Evolutionary conservation across 1,284 basidiomycete species (phyloP).

Genomic region (Xerocomus amazonicus): DNA sequence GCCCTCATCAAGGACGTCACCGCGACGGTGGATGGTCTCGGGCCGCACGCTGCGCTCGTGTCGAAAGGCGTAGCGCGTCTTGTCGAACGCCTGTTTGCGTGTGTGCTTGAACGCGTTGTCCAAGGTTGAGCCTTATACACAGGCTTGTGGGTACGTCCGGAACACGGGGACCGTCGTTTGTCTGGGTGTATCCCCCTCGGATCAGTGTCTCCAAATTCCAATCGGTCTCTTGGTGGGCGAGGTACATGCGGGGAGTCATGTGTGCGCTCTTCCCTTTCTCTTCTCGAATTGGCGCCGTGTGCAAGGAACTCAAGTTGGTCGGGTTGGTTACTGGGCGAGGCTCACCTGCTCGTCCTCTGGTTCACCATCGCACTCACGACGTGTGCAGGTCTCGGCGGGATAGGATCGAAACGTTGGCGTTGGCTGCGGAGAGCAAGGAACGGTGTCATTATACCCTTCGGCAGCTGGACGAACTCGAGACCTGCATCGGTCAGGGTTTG

Average conservation of each 20-base stretch:
- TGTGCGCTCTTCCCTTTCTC: too few species aligned
- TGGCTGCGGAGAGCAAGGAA: conserved; percentile 61
- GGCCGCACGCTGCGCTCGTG: conserved; percentile 65
- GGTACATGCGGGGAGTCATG: conserved; percentile 27
- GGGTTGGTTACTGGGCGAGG: conserved; percentile 58
- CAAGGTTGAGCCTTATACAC: conserved; percentile 53
- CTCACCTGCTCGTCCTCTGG: background rate
- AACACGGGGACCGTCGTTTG: conserved; percentile 55
- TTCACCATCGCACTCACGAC: background rate
- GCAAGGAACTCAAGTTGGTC: conserved; percentile 47
- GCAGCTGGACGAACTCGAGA: conserved; percentile 47
- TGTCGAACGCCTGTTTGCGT: too few species aligned
- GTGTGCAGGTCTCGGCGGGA: conserved; percentile 54
- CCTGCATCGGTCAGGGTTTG: conserved; percentile 30
- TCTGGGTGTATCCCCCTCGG: conserved; percentile 50
- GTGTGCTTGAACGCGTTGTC: too few species aligned
- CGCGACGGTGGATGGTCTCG: conserved; percentile 55
- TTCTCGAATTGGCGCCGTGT: too few species aligned
- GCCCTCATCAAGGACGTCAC: conserved; percentile 48
- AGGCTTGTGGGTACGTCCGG: conserved; percentile 63
- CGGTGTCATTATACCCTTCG: conserved; percentile 48
- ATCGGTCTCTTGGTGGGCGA: conserved; percentile 58
- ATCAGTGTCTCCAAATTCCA: conserved; percentile 39
- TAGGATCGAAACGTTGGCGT: conserved; percentile 58
- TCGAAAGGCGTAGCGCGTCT: conserved; percentile 42